phyloP scores from a whole-genome alignment of 148 eudicot genomes.

The Fagopyrum homotropicum region DNA sequence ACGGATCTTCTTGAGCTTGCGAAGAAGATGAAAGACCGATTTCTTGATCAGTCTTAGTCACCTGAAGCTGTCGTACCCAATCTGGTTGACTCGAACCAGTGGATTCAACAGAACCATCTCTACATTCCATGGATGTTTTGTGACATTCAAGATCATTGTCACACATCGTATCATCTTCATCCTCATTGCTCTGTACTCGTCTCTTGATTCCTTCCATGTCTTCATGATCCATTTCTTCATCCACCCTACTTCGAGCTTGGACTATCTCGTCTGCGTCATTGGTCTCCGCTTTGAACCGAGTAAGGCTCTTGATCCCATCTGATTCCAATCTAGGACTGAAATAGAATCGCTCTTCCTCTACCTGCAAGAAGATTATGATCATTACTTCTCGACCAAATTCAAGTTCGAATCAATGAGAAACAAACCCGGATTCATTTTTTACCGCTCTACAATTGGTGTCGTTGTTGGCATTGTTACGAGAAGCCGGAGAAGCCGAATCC shows the following conservation, averaged over 20 bases:
- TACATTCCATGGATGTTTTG: conserved; percentile 30
- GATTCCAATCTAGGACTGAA: conserved; percentile 21
- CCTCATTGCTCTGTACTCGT: neutral
- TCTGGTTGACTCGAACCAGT: conserved; percentile 25
- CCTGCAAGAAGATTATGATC: conserved; percentile 15
- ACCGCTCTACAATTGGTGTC: conserved; percentile 25
- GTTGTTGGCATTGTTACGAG: conserved; percentile 18
- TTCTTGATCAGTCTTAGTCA: conserved; percentile 15
- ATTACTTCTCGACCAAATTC: neutral
- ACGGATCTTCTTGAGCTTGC: neutral
- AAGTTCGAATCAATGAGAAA: neutral
- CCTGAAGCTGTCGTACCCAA: conserved; percentile 15
- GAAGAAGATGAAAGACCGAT: conserved; percentile 15
- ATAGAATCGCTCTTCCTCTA: conserved; percentile 17
- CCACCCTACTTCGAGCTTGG: conserved; percentile 12
- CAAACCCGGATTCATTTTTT: neutral
- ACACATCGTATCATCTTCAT: neutral
- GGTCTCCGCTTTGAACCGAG: conserved; percentile 10
- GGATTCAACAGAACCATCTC: conserved; percentile 36
- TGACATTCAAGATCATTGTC: conserved; percentile 15
- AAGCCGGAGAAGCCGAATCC: conserved; percentile 16
- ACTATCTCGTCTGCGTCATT: neutral
- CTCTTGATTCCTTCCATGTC: conserved; percentile 14
- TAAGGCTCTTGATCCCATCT: conserved; percentile 13
- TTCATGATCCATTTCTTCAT: conserved; percentile 12